Conservation (phyloP, 2,329 filamentous ascomycete species). For the Penicillium italicum region DNA sequence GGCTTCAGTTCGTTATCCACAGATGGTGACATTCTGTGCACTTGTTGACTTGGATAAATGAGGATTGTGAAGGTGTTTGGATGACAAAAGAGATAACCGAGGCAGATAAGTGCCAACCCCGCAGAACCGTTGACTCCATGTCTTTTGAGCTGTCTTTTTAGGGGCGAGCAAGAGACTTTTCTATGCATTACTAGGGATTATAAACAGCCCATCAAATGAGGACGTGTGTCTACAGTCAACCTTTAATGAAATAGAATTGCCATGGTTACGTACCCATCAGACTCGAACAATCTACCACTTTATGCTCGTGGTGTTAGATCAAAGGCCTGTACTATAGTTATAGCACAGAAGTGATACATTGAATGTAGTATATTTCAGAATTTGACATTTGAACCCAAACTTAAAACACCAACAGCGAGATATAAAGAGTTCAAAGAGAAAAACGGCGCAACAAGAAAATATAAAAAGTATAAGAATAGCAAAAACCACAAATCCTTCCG, state of each 20-base stretch:
- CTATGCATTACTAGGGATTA: too few relatives aligned
- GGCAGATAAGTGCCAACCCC: background rate
- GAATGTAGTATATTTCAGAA: background rate
- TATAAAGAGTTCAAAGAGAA: background rate
- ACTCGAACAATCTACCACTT: background rate
- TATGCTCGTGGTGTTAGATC: background rate
- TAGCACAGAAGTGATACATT: background rate
- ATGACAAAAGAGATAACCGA: background rate
- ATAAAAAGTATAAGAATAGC: background rate
- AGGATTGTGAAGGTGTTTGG: background rate
- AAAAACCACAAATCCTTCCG: background rate
- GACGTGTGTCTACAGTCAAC: too few relatives aligned
- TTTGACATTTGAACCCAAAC: background rate
- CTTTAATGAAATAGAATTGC: too few relatives aligned
- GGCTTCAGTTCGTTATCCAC: background rate
- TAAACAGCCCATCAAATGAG: too few relatives aligned
- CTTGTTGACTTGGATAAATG: background rate
- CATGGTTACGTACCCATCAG: too few relatives aligned
- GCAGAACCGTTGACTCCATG: background rate
- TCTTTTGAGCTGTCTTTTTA: too few relatives aligned
- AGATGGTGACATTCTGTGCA: background rate
- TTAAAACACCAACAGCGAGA: background rate
- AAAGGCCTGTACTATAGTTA: background rate
- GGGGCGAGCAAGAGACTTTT: too few relatives aligned
- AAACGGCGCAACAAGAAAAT: background rate